Conservation (phyloP, 805 yeast genomes). For the Hyphopichia homilentoma region DNA sequence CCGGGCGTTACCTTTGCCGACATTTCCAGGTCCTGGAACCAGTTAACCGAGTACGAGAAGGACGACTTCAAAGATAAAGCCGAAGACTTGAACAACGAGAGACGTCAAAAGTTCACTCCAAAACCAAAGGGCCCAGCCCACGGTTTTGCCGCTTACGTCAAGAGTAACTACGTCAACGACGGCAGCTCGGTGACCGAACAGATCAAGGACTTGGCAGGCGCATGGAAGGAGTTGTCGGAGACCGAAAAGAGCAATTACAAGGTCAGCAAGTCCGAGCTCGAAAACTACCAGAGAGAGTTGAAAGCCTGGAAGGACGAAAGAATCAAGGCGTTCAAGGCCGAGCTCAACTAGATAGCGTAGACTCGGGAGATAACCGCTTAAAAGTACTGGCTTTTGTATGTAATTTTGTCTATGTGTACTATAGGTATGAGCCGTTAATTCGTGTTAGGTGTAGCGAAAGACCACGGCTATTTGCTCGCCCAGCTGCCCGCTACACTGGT, state of each 20-base stretch:
- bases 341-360: too few species aligned
- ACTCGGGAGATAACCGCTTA: too few species aligned
- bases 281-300: constrained; percentile 16
- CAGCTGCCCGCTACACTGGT: too few species aligned
- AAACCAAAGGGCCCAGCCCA: constrained; percentile 31
- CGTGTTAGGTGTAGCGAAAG: too few species aligned
- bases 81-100: constrained; percentile 24
- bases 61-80: constrained; percentile 20
- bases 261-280: constrained; percentile 14
- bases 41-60: constrained; percentile 26
- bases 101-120: constrained; percentile 20
- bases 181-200: constrained; percentile 21
- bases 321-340: constrained; percentile 14
- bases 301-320: constrained; percentile 31
- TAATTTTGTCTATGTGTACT: too few species aligned
- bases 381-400: too few species aligned
- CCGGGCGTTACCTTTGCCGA: constrained; percentile 13
- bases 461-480: too few species aligned
- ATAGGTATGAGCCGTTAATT: too few species aligned
- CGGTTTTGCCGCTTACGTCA: constrained; percentile 28
- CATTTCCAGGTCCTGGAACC: constrained; percentile 20
- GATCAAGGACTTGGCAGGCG: constrained; percentile 19
- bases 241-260: constrained; percentile 25
- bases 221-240: constrained; percentile 28
- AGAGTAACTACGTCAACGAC: constrained; percentile 20